Base-by-base conservation (phyloP, 495 filamentous ascomycete genomes). In the Articulospora tetracladia region DNA sequence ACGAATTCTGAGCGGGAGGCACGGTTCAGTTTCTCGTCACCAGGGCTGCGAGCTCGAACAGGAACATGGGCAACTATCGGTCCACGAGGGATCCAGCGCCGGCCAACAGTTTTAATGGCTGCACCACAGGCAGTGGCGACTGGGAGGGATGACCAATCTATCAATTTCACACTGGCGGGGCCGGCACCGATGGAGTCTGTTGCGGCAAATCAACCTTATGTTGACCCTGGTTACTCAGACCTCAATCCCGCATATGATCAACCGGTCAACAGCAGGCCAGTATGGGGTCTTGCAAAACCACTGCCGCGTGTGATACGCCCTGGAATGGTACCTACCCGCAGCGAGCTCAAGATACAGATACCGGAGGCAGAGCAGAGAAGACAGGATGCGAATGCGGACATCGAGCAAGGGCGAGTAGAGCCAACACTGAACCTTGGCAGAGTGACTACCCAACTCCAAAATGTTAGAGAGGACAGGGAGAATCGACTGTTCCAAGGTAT, bases 251-350 rank as follows among this genome's bases (percentile, higher is more conserved):
- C 62, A 2, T 64, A 63, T 22, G 62, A 64, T 24, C 57, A 64
- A 26, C 62, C 57, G 12, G 24, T 44, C 11, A 60, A 60, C 26
- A 34, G 41, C 25, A 46, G 62, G 25, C 79, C 79, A 0, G 70
- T 82, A 17, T 83, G 74, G 70, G 74, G 75, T 70, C 61, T 82
- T 34, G 77, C 77, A 2, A 77, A 76, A 60, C 77, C 79, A 2
- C 57, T 83, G 23, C 81, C 78, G 3, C 76, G 73, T 58, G 73
- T 77, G 15, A 72, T 79, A 53, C 70, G 79, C 24, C 68, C 77
- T 47, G 72, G 68, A 19, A 80, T 77, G 75, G 72, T 76, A 20
- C 73, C 73, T 3, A 72, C 74, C 1, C 70, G 75, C 50, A 62
- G 77, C 41, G 62, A 64, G 41, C 28, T 64, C 13, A 53, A 54